Evolutionary conservation across 1,284 basidiomycete genomes (phyloP).

Genomic region (Cryptococcus sp.): DNA sequence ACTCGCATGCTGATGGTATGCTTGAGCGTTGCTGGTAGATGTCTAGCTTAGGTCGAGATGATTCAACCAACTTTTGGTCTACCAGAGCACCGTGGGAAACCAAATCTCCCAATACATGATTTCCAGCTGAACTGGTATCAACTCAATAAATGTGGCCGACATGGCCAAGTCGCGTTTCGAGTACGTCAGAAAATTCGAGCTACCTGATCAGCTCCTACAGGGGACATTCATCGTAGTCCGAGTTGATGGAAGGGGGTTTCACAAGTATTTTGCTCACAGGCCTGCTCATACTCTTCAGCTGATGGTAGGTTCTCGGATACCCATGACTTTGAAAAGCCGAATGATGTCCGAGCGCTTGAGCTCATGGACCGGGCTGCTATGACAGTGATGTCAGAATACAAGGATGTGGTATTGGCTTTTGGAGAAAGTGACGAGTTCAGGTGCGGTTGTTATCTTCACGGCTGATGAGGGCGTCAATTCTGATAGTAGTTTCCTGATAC

Average conservation of each 20-base stretch:
- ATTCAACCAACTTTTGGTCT: background rate
- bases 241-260: slow-evolving; percentile 91
- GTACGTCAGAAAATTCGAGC: slow-evolving; percentile 87
- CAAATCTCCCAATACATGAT: background rate
- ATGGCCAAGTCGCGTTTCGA: slow-evolving; percentile 93
- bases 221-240: slow-evolving; percentile 81
- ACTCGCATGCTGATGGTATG: background rate
- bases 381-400: slow-evolving; percentile 73
- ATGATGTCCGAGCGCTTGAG: slow-evolving; percentile 77
- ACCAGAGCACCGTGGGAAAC: background rate
- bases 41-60: background rate
- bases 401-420: slow-evolving; percentile 79
- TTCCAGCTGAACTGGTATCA: no score
- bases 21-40: background rate
- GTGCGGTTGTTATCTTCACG: slow-evolving; percentile 48
- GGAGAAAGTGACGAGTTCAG: slow-evolving; percentile 98
- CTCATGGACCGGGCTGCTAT: slow-evolving; percentile 91
- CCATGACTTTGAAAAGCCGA: slow-evolving; percentile 84
- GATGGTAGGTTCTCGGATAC: slow-evolving; percentile 69
- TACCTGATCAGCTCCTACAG: slow-evolving; percentile 79
- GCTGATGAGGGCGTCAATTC: no score
- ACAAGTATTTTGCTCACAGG: slow-evolving; percentile 58
- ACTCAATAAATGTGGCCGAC: background rate
- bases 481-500: slow-evolving; percentile 71
- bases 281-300: background rate